These are phyloP conservation scores for Cytospora chrysosperma DNA, from an alignment of 2,329 filamentous ascomycete species.

Conservation along the genomic window DNA sequence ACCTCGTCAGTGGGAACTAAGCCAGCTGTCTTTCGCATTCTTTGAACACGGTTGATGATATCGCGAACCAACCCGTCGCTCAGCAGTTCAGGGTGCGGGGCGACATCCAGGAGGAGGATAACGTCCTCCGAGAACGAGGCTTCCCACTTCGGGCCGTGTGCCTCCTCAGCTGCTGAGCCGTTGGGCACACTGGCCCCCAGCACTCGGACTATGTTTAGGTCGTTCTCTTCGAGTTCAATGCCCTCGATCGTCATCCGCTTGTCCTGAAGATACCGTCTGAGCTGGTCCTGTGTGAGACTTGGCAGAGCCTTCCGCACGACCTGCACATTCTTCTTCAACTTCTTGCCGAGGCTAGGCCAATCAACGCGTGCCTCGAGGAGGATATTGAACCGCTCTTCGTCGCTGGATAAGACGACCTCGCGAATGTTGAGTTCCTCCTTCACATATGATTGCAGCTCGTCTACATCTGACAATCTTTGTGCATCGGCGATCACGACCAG, in stretches of 20 bases:
- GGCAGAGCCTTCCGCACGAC: constrained; percentile 90
- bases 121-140: constrained; percentile 87
- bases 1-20: constrained; percentile 90
- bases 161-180: constrained; percentile 60
- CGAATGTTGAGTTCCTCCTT: constrained; percentile 87
- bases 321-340: constrained; percentile 90
- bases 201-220: constrained; percentile 77
- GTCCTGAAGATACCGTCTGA: constrained; percentile 73
- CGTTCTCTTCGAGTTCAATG: constrained; percentile 76
- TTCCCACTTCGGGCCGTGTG: constrained; percentile 74
- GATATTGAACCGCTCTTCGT: constrained; percentile 88
- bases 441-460: constrained; percentile 80
- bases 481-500: constrained; percentile 81
- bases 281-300: constrained; percentile 71
- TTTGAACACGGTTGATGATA: constrained; percentile 89
- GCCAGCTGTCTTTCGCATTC: constrained; percentile 88
- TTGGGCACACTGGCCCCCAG: constrained; percentile 42
- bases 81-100: constrained; percentile 77
- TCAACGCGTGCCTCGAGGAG: constrained; percentile 86
- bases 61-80: constrained; percentile 87
- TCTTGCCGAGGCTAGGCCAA: constrained; percentile 92
- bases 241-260: constrained; percentile 81
- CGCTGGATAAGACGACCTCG: constrained; percentile 76
- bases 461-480: constrained; percentile 82
- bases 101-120: constrained; percentile 77